phyloP scores from a whole-genome alignment of 2,329 filamentous ascomycete genomes.

The Pseudocercospora musae region DNA sequence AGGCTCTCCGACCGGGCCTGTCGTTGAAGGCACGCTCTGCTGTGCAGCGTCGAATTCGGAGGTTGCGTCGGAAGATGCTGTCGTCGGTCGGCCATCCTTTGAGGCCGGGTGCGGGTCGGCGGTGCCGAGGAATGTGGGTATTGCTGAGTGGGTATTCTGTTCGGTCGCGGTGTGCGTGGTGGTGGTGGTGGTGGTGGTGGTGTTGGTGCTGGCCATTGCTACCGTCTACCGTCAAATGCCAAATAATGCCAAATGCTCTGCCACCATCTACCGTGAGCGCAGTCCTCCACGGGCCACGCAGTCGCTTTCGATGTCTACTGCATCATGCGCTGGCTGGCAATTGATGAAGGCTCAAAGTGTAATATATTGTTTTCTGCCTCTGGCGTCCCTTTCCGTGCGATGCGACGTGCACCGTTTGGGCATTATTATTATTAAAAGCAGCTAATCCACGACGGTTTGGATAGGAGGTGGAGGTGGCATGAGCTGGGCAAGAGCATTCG shows the following conservation, averaged over 20 bases:
- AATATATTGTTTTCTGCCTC: neutral
- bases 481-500: neutral
- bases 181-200: neutral
- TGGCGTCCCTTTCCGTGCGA: neutral
- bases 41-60: constrained; percentile 21
- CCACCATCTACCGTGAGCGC: neutral
- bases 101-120: constrained; percentile 22
- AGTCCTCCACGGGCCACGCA: neutral
- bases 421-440: neutral
- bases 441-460: too few species aligned
- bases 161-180: neutral
- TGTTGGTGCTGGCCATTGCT: constrained; percentile 2
- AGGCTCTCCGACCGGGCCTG: constrained; percentile 47
- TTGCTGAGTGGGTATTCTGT: constrained; percentile 7
- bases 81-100: constrained; percentile 7
- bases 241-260: neutral
- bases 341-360: neutral
- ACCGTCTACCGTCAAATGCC: neutral
- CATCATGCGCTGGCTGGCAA: neutral
- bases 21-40: constrained; percentile 33
- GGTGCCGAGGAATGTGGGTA: constrained; percentile 30
- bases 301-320: neutral
- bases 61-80: constrained; percentile 19
- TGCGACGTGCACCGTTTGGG: neutral
- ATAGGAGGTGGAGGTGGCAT: neutral